Evolutionary conservation across 176 grass and related monocot species (phyloP).

Genomic region (Puccinellia tenuiflora): DNA sequence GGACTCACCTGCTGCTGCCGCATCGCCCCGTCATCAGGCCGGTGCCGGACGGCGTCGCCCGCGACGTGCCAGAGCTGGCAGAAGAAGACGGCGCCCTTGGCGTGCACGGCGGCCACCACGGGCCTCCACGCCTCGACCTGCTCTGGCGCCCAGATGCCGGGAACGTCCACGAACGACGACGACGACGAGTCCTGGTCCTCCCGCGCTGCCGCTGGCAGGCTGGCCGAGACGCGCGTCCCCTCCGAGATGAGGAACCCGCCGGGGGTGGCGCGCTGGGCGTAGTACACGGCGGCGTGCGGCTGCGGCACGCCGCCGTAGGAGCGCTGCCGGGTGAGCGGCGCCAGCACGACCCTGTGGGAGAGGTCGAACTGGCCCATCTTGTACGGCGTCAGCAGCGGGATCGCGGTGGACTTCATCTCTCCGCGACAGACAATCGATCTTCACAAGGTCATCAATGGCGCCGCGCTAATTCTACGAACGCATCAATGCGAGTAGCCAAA

Average conservation of each 20-base stretch:
- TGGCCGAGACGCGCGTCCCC: not conserved
- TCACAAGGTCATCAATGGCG: no score
- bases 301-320: constrained; percentile 6
- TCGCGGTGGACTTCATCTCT: not conserved
- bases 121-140: not conserved
- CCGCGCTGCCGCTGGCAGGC: not conserved
- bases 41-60: no score
- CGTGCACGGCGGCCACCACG: not conserved
- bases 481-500: not conserved
- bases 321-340: not conserved
- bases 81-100: not conserved
- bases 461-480: no score
- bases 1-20: not conserved
- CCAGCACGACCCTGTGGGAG: not conserved
- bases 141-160: not conserved
- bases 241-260: not conserved
- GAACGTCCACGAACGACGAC: not conserved
- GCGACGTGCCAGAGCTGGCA: constrained; percentile 9
- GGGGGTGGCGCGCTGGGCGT: not conserved
- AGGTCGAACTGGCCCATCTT: constrained; percentile 6
- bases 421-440: not conserved
- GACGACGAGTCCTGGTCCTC: not conserved
- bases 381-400: not conserved
- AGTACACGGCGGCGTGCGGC: not conserved
- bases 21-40: no score